These are phyloP conservation scores for Blastocystis hominis DNA, from an alignment of 352 stramenopile genomes.

Conservation along the genomic window DNA sequence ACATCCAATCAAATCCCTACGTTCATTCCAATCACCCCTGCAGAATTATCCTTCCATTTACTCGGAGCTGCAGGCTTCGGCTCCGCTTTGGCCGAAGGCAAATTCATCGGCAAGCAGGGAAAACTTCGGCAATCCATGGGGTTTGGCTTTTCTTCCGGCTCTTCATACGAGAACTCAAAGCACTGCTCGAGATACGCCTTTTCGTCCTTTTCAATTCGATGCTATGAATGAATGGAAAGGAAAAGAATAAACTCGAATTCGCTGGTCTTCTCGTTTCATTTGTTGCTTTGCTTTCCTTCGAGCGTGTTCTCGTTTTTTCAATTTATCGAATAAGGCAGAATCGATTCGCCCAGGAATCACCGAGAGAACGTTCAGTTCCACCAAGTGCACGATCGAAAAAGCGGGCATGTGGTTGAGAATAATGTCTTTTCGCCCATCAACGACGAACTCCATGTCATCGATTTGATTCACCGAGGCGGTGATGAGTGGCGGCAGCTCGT, in stretches of 20 bases:
- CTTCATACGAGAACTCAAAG: background rate
- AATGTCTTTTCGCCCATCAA: background rate
- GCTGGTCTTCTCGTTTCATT: background rate
- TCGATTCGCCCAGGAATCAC: background rate
- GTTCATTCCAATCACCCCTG: constrained; percentile 18
- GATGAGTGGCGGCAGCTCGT: background rate
- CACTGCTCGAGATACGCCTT: background rate
- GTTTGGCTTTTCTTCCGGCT: background rate
- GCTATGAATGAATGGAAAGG: background rate
- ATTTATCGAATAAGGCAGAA: background rate
- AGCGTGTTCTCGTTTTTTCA: background rate
- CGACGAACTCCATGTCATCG: background rate
- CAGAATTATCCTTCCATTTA: background rate
- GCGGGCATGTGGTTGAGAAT: background rate
- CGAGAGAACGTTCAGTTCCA: background rate
- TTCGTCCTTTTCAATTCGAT: background rate
- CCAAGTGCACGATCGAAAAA: background rate
- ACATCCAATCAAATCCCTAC: background rate
- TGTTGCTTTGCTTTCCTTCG: background rate
- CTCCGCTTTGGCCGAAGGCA: background rate
- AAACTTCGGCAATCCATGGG: background rate
- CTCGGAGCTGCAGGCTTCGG: background rate
- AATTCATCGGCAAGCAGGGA: background rate
- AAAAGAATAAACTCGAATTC: background rate
- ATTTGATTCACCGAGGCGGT: background rate